phyloP scores from a whole-genome alignment of 2,329 filamentous ascomycete species.

The Torrubiella hemipterigena region DNA sequence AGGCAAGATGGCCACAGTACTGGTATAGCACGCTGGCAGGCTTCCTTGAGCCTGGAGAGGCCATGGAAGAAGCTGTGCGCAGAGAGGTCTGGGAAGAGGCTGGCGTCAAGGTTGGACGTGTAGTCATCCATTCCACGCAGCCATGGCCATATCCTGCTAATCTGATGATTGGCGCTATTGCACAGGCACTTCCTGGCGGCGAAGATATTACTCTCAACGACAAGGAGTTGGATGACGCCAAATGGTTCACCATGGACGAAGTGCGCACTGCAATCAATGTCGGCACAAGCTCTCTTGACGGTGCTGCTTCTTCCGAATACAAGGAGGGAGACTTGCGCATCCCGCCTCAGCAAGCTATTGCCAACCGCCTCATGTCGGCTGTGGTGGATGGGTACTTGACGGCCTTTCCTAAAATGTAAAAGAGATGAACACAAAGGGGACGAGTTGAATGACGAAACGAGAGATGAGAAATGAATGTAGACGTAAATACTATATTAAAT shows the following conservation, averaged over 20 bases:
- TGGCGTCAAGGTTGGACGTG: conserved; percentile 63
- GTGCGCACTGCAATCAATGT: conserved; percentile 59
- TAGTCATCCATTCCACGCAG: conserved; percentile 73
- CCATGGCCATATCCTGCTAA: conserved; percentile 82
- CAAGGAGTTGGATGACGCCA: conserved; percentile 79
- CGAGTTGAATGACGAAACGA: background rate
- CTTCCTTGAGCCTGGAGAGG: conserved; percentile 77
- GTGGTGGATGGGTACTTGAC: conserved; percentile 65
- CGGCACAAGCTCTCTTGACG: conserved; percentile 55
- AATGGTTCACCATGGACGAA: conserved; percentile 78
- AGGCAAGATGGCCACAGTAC: conserved; percentile 68
- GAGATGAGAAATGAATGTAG: conserved; percentile 2
- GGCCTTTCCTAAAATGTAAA: conserved; percentile 38
- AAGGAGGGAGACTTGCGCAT: conserved; percentile 67
- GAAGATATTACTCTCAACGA: conserved; percentile 82
- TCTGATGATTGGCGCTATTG: conserved; percentile 80
- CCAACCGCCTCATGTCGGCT: conserved; percentile 73
- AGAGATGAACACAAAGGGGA: background rate
- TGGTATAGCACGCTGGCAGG: conserved; percentile 88
- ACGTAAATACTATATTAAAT: background rate
- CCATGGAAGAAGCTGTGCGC: conserved; percentile 71
- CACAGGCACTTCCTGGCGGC: conserved; percentile 64
- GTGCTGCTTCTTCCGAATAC: conserved; percentile 51
- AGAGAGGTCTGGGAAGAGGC: conserved; percentile 82
- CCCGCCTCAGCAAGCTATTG: conserved; percentile 82